A percentile compares a stretch with the other conserved stretches of the same genome.
Conservation (phyloP, 371 early-diverging fungal genomes). For the Saksenaea vasiformis region DNA sequence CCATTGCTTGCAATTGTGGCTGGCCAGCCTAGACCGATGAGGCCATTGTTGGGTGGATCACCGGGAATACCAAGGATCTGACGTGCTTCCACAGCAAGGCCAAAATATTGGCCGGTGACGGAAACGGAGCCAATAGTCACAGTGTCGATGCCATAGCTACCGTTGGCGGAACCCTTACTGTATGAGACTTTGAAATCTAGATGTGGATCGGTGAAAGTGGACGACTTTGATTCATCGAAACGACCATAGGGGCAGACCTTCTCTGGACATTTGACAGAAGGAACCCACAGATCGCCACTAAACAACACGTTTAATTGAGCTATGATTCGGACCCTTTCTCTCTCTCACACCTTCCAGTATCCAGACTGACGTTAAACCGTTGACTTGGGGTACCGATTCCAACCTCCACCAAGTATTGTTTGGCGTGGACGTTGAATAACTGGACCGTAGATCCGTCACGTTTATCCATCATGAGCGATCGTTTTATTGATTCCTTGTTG, state of each 20-base stretch:
- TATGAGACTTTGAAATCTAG: conserved; percentile 35
- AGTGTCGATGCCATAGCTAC: conserved; percentile 38
- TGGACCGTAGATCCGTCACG: neutral
- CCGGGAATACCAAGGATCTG: neutral
- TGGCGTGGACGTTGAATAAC: neutral
- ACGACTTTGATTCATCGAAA: conserved; percentile 35
- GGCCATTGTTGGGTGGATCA: neutral
- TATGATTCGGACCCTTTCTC: neutral
- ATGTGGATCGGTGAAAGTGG: conserved; percentile 25
- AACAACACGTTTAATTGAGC: neutral
- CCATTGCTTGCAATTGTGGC: neutral
- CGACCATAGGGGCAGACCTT: conserved; percentile 34
- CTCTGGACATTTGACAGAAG: conserved; percentile 32
- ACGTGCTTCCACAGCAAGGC: neutral
- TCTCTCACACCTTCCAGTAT: neutral
- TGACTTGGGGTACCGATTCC: neutral
- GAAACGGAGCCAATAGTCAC: conserved; percentile 18
- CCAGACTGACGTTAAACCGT: neutral
- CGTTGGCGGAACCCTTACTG: conserved; percentile 46
- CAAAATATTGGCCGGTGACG: neutral
- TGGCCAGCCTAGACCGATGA: neutral
- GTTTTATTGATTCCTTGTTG: neutral
- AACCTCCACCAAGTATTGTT: neutral
- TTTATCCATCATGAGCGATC: neutral
- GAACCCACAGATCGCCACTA: conserved; percentile 50